A percentile compares a stretch with the other conserved stretches of the same genome.
These are phyloP conservation scores for Strobilomyces echinocephalus DNA, from an alignment of 768 basidiomycete genomes.

Conservation along the genomic window DNA sequence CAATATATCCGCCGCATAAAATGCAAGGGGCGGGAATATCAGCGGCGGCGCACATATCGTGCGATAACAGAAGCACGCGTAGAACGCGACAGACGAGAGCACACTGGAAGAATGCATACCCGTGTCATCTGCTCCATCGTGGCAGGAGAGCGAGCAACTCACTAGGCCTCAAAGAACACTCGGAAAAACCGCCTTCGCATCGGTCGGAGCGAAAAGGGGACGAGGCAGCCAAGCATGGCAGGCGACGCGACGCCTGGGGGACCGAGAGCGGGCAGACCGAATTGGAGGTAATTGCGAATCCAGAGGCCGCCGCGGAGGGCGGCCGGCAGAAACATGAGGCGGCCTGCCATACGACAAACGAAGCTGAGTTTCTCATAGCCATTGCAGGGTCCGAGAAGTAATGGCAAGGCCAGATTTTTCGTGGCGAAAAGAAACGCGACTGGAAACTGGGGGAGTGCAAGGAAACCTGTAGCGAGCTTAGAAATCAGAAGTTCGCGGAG, in stretches of 20 bases:
- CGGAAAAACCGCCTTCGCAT: slow-evolving; percentile 62
- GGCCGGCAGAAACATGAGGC: slow-evolving; percentile 45
- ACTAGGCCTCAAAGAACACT: slow-evolving; percentile 73
- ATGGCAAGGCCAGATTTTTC: slow-evolving; percentile 48
- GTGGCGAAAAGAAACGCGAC: slow-evolving; percentile 53
- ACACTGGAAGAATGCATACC: slow-evolving; percentile 32
- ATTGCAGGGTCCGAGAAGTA: slow-evolving; percentile 41
- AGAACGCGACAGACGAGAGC: slow-evolving; percentile 49
- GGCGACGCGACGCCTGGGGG: slow-evolving; percentile 69
- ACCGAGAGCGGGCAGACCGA: slow-evolving; percentile 54
- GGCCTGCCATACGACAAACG: slow-evolving; percentile 56
- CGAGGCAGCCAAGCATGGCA: slow-evolving; percentile 56
- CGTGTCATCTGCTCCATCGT: background rate
- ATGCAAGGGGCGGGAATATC: slow-evolving; percentile 76
- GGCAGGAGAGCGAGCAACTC: slow-evolving; percentile 20
- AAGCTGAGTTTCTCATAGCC: slow-evolving; percentile 59
- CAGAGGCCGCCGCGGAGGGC: slow-evolving; percentile 56
- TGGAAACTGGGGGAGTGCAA: slow-evolving; percentile 56
- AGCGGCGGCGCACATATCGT: slow-evolving; percentile 76
- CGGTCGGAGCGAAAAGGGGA: slow-evolving; percentile 58
- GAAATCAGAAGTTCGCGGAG: background rate
- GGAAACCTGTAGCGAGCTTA: slow-evolving; percentile 41
- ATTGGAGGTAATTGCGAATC: slow-evolving; percentile 67
- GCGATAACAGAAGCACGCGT: slow-evolving; percentile 78
- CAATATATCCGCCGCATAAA: slow-evolving; percentile 76